Base-by-base conservation (phyloP, 1,284 basidiomycete genomes). In the Cryptococcus floricola region DNA sequence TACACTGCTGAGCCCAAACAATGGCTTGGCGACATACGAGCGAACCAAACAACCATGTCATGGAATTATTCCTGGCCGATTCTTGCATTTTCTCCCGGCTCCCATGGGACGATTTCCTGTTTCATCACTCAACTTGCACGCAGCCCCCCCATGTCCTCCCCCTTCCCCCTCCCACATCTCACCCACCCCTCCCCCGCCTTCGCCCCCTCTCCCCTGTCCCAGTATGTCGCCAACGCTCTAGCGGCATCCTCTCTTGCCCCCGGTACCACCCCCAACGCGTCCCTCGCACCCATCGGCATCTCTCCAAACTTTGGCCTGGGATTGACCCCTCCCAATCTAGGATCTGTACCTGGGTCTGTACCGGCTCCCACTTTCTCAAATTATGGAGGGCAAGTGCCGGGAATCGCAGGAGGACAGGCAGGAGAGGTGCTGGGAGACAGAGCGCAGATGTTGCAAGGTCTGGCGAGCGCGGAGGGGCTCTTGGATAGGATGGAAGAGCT, bases 121-220 rank as follows among this genome's bases (percentile, higher is more conserved):
- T 23, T 42, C 14, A 42, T n/a, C 41, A 39, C n/a, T n/a, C 41
- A 42, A 10, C 19, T 23, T 42, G 4, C 41, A n/a, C 6, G 6
- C 39, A 39, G 16, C 7, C 28, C n/a, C 27, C 18, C 34, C 1
- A 53, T 53, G 52, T 53, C 52, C 3, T 53, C 52, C 18, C 49
- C 52, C 14, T 57, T 54, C 45, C 48, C 50, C 7, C 13, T 43
- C 2, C 50, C 53, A 18, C 53, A 59, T 10, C 37, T 56, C 16
- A 46, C 53, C 43, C 54, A 53, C 27, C 50, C 49, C 34, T 43
- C 46, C 13, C 46, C 46, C 10, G 19, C 48, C 23, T 60, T 60
- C 28, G 55, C 59, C 19, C 59, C 59, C 25, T 60, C 59, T 4
- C 59, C 59, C 10, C 39, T 60, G 19, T 53, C 59, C 4, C 59